phyloP scores from a whole-genome alignment of 495 filamentous ascomycete genomes.

The Melanomma pulvis-pyrius region DNA sequence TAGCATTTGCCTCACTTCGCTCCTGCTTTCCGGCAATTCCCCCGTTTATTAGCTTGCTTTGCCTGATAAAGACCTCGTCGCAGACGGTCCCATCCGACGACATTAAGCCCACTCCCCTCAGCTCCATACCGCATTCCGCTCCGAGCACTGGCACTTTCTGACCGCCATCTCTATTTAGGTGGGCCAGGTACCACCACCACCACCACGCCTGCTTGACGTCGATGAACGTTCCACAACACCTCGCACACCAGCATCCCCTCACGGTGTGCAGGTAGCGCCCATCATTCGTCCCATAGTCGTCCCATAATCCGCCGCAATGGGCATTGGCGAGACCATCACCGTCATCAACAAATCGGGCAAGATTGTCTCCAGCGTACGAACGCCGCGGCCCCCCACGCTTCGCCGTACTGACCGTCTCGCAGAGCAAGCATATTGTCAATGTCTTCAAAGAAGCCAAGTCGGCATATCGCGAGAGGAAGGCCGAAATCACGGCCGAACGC shows the following conservation, averaged over 20 bases:
- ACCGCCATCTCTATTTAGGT: conserved; percentile 29
- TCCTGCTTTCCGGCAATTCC: conserved; percentile 5
- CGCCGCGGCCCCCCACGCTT: not conserved
- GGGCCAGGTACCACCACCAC: conserved; percentile 30
- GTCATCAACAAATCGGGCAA: conserved; percentile 92
- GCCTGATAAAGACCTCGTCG: conserved; percentile 21
- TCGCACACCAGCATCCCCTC: not conserved
- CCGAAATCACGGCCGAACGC: conserved; percentile 70
- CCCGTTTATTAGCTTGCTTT: conserved; percentile 2
- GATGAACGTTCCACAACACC: conserved; percentile 31
- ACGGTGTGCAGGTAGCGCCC: not conserved
- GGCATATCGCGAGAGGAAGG: conserved; percentile 81
- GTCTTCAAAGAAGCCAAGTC: conserved; percentile 87
- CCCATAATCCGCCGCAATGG: conserved; percentile 21
- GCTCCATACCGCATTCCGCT: not conserved
- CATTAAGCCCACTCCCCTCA: not conserved
- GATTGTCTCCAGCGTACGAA: conserved; percentile 83
- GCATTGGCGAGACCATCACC: conserved; percentile 72
- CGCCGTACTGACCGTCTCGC: conserved; percentile 39
- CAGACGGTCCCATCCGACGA: conserved; percentile 4
- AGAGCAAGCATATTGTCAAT: conserved; percentile 86
- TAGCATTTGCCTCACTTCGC: conserved; percentile 24
- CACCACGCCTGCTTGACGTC: conserved; percentile 14
- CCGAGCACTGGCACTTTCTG: conserved; percentile 2
- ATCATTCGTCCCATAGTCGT: not conserved